A percentile compares a stretch with the other conserved stretches of the same genome.
Evolutionary conservation across 2,329 filamentous ascomycete species (phyloP).

Genomic region (Bimuria novae-zelandiae): DNA sequence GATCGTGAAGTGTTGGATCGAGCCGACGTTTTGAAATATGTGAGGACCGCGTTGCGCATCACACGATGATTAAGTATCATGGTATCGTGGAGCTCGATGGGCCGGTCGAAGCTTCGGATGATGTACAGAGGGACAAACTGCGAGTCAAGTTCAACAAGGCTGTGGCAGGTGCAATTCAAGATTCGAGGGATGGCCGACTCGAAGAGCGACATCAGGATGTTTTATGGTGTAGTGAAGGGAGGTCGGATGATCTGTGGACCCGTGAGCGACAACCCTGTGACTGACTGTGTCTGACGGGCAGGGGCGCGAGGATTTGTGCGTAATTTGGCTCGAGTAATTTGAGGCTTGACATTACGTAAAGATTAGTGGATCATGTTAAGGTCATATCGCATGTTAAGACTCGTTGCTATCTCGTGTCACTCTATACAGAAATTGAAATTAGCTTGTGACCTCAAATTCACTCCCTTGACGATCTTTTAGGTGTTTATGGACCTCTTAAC

Average conservation of each 20-base stretch:
- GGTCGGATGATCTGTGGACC: constrained; percentile 8
- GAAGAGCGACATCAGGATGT: not conserved
- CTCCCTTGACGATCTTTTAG: too few relatives aligned
- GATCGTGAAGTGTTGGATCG: too few relatives aligned
- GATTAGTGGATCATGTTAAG: too few relatives aligned
- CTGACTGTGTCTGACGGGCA: not conserved
- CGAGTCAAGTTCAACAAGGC: constrained; percentile 6
- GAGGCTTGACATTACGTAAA: too few relatives aligned
- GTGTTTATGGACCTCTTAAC: too few relatives aligned
- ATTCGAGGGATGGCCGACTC: constrained; percentile 2
- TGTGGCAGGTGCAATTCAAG: not conserved
- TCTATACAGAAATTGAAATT: too few relatives aligned
- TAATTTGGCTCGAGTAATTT: too few relatives aligned
- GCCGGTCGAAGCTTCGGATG: not conserved
- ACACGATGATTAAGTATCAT: constrained; percentile 10
- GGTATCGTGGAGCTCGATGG: constrained; percentile 7
- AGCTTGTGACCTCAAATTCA: too few relatives aligned
- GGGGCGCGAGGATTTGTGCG: too few relatives aligned
- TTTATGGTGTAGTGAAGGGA: constrained; percentile 6
- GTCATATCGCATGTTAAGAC: too few relatives aligned
- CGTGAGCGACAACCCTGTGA: constrained; percentile 2
- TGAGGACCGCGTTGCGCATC: constrained; percentile 5
- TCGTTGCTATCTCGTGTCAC: too few relatives aligned
- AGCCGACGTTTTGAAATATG: not conserved
- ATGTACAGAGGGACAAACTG: constrained; percentile 6